Conservation (phyloP, 352 stramenopile species). For the Globisporangium megalacanthum region DNA sequence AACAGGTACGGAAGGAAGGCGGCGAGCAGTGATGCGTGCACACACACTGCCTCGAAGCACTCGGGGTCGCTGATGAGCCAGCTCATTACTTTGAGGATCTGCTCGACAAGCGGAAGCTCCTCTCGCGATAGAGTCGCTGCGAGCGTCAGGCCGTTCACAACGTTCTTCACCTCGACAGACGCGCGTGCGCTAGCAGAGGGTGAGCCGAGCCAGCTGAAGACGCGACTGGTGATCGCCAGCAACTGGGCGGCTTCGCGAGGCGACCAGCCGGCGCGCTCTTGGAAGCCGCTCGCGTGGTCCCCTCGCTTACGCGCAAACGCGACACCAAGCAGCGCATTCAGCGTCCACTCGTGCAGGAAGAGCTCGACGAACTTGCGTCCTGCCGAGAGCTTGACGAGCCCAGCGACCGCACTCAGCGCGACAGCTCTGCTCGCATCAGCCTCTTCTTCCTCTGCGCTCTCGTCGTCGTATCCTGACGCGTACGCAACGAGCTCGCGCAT, state of each 20-base stretch:
- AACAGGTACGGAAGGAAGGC: constrained; percentile 15
- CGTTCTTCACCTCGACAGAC: constrained; percentile 16
- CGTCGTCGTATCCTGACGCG: constrained; percentile 5
- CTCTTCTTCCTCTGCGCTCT: constrained; percentile 9
- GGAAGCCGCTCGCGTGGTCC: constrained; percentile 32
- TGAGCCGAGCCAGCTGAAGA: constrained; percentile 11
- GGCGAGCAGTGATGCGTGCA: constrained; percentile 20
- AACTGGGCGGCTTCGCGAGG: constrained; percentile 29
- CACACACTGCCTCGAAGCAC: constrained; percentile 26
- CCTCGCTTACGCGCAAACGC: constrained; percentile 33
- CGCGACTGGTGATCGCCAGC: constrained; percentile 19
- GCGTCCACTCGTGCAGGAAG: constrained; percentile 40
- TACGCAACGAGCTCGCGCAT: constrained; percentile 41
- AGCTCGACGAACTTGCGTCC: constrained; percentile 43
- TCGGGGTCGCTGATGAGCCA: constrained; percentile 19
- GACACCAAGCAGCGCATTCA: constrained; percentile 36
- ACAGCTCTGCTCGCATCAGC: constrained; percentile 8
- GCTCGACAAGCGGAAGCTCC: constrained; percentile 19
- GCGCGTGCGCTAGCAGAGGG: background rate
- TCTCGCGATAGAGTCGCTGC: constrained; percentile 11
- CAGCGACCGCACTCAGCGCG: constrained; percentile 23
- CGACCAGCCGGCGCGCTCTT: constrained; percentile 25
- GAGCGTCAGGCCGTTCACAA: constrained; percentile 22
- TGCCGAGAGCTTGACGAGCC: constrained; percentile 31
- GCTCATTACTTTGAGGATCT: constrained; percentile 24